Conservation (phyloP, 2,329 filamentous ascomycete species). For the Periglandula ipomoeae region DNA sequence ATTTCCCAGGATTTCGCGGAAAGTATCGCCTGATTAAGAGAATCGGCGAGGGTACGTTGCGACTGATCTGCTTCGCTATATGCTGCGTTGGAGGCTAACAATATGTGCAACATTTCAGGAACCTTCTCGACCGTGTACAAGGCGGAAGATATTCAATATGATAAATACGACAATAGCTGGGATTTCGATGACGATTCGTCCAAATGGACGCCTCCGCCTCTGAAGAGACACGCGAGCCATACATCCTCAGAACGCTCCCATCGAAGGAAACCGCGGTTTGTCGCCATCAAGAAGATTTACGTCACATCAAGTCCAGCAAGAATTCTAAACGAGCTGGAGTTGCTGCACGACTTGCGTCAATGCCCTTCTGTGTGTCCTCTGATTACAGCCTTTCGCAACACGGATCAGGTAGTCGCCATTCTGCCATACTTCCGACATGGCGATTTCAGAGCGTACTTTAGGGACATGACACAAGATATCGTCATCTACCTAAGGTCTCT, state of each 20-base stretch:
- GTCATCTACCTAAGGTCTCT: conserved; percentile 82
- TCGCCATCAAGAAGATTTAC: conserved; percentile 99
- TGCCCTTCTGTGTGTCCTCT: conserved; percentile 85
- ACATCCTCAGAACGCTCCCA: conserved; percentile 18
- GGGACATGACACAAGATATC: conserved; percentile 80
- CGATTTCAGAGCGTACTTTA: conserved; percentile 92
- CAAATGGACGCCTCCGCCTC: conserved; percentile 62
- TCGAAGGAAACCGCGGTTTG: conserved; percentile 53
- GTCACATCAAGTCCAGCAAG: conserved; percentile 90
- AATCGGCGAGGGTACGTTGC: conserved; percentile 75
- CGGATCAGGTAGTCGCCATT: conserved; percentile 91
- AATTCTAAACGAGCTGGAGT: conserved; percentile 92
- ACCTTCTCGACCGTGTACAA: conserved; percentile 99
- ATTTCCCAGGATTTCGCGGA: conserved; percentile 74
- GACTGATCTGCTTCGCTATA: not conserved
- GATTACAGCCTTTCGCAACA: conserved; percentile 91
- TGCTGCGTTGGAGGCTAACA: not conserved
- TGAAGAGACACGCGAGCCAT: conserved; percentile 39
- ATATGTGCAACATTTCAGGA: conserved; percentile 41
- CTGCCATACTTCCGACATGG: conserved; percentile 92
- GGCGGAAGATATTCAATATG: conserved; percentile 83
- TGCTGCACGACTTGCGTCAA: conserved; percentile 77
- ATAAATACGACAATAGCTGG: conserved; percentile 79
- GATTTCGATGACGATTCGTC: conserved; percentile 60
- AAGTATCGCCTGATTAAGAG: conserved; percentile 88